Conservation (phyloP, 1,284 basidiomycete genomes). For the Cutaneotrichosporon sp. region DNA sequence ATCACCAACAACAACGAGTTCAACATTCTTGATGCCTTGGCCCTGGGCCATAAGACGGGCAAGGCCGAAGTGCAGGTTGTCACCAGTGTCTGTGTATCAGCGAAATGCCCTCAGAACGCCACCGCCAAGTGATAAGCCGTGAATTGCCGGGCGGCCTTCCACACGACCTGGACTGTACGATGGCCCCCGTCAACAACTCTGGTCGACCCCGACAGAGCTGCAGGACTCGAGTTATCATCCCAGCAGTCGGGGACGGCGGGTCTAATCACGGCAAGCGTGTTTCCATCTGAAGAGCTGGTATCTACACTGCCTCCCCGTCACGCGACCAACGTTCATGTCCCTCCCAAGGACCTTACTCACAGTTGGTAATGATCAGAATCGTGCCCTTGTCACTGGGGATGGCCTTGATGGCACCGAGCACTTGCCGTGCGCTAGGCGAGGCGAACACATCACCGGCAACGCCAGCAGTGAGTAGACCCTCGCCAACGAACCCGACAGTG, state of each 20-base stretch:
- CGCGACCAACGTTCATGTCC: constrained; percentile 2
- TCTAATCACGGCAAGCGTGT: too few species aligned
- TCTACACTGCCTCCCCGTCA: not conserved
- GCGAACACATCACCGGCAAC: constrained; percentile 54
- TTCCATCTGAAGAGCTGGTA: too few species aligned
- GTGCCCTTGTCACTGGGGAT: constrained; percentile 48
- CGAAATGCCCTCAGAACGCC: too few species aligned
- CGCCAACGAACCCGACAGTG: constrained; percentile 46
- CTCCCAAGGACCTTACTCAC: constrained; percentile 31
- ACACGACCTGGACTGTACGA: too few species aligned
- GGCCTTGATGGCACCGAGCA: constrained; percentile 50
- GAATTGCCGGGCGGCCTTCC: not conserved
- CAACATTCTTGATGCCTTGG: constrained; percentile 46
- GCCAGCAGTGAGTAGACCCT: constrained; percentile 49
- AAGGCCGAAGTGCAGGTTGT: constrained; percentile 53
- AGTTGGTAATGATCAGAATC: constrained; percentile 51
- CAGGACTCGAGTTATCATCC: too few species aligned
- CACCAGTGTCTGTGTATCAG: constrained; percentile 50
- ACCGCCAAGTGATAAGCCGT: not conserved
- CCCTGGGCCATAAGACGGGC: constrained; percentile 25
- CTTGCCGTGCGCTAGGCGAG: constrained; percentile 52
- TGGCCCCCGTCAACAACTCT: too few species aligned
- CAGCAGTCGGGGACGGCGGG: too few species aligned
- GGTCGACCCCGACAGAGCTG: too few species aligned
- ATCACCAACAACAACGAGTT: constrained; percentile 52